Base-by-base conservation (phyloP, 257 asterid genomes). In the Henckelia pumila region DNA sequence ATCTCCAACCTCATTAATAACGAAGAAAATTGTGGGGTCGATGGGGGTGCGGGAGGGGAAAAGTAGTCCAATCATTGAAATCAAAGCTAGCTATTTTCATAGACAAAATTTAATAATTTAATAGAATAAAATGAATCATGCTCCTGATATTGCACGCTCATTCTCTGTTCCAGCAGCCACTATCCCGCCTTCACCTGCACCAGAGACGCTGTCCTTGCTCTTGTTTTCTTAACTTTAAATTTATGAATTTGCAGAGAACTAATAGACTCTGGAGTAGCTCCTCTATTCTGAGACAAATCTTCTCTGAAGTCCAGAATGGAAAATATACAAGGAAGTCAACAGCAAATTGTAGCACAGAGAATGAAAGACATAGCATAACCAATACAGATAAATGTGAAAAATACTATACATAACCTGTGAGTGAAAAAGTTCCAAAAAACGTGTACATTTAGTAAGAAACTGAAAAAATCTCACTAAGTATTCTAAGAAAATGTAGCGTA, bases 311-410 rank as follows among this genome's bases (percentile, higher is more conserved):
- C 99, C 75, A 88, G 73, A 72, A 91, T 87, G 11, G 95, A 84
- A 49, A 94, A 85, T 74, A 92, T 88, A 77, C 98, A 92, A 61
- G 98, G 98, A 64, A 94, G 91, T 86, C 99, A 94, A 82, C 99
- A 94, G 79, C 99, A 94, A 77, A 93, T 85, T 68, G 97, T 84
- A 17, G 94, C 83, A 73, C 97, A 91, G 53, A 94, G 84, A 77
- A 94, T 91, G 76, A 91, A 94, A 20, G 99, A 97, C 97, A 94
- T 88, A 20, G 99, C 99, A 47, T 94, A 94, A 26, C 99, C 99
- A 7, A 94, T 84, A 69, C 95, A 91, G 81, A 96, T 91, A 67
- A 94, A 81, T 56, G 93, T 82, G 68, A 94, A 91, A 78, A 91
- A 91, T 37, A 88, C 99, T 77, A 94, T 87, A 78, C 95, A 94